phyloP scores from a whole-genome alignment of 2,329 filamentous ascomycete genomes.

The Ceratocystis albifundus region DNA sequence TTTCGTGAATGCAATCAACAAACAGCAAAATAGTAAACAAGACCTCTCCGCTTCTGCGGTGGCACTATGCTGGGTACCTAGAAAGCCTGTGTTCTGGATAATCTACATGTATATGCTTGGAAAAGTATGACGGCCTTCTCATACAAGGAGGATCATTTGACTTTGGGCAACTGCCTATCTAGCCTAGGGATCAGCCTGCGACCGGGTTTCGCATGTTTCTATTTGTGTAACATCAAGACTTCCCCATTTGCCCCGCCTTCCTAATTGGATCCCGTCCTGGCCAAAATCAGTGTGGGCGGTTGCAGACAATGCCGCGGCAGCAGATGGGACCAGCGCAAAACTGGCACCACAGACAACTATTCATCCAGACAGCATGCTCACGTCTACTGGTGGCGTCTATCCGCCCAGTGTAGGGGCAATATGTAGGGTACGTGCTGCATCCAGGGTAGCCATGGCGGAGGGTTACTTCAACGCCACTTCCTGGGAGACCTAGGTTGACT shows the following conservation, averaged over 20 bases:
- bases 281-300: neutral
- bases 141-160: slow-evolving; percentile 1
- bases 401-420: neutral
- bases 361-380: slow-evolving; percentile 3
- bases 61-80: neutral
- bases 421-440: neutral
- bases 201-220: neutral
- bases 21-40: neutral
- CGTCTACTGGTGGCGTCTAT: neutral
- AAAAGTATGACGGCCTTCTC: neutral
- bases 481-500: neutral
- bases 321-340: neutral
- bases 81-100: neutral
- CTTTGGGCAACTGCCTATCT: neutral
- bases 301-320: slow-evolving; percentile 2
- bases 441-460: neutral
- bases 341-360: neutral
- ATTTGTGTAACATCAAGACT: neutral
- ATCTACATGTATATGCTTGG: neutral
- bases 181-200: neutral
- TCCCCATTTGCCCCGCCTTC: neutral
- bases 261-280: neutral
- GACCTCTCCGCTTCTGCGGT: neutral
- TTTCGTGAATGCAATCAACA: neutral
- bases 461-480: neutral